Evolutionary conservation across 2,329 filamentous ascomycete species (phyloP).

Genomic region (Talaromyces sp.): DNA sequence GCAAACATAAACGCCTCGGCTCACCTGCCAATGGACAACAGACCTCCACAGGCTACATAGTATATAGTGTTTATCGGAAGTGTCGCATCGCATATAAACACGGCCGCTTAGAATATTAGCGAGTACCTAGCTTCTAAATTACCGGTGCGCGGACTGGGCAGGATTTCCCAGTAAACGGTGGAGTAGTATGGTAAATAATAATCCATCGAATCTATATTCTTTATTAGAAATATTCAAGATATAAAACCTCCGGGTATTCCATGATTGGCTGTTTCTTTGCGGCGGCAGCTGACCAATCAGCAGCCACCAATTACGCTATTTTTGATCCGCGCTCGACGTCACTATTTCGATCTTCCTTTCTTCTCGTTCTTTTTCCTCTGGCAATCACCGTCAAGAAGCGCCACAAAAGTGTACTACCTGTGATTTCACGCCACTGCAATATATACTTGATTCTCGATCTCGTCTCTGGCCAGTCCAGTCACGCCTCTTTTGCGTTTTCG

Average conservation of each 20-base stretch:
- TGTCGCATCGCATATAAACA: no score
- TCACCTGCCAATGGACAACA: no score
- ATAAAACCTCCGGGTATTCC: neutral
- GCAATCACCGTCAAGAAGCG: neutral
- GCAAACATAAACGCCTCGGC: no score
- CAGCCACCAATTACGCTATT: conserved; percentile 1
- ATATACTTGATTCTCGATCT: neutral
- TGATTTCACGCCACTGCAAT: neutral
- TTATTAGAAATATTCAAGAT: no score
- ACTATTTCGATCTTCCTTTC: neutral
- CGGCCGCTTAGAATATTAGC: no score
- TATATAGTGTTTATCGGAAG: no score
- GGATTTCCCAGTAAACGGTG: no score
- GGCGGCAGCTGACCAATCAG: conserved; percentile 4
- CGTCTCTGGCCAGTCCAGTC: neutral
- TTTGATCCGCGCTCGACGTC: conserved; percentile 7
- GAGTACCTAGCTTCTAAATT: no score
- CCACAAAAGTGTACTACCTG: neutral
- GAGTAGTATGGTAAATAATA: no score
- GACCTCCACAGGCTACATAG: no score
- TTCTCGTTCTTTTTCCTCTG: neutral
- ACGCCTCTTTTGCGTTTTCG: neutral
- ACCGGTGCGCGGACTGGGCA: no score
- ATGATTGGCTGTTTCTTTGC: neutral
- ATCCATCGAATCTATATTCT: no score